phyloP scores from a whole-genome alignment of 805 yeast genomes.

The Metschnikowia drakensbergensis region DNA sequence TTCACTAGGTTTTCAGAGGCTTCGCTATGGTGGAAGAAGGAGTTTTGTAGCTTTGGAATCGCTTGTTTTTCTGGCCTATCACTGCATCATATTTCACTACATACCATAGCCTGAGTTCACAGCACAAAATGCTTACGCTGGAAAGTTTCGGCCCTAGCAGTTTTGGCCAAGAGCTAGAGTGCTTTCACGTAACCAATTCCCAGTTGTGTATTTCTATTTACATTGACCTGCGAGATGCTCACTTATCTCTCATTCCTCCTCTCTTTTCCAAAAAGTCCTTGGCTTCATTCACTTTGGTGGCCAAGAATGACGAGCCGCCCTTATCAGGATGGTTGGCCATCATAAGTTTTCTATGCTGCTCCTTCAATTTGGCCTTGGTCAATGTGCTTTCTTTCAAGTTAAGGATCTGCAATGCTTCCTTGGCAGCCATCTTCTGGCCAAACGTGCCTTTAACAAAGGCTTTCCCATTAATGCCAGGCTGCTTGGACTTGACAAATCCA shows the following conservation, averaged over 20 bases:
- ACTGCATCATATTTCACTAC: too few species aligned
- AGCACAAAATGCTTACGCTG: too few species aligned
- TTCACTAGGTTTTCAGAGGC: too few species aligned
- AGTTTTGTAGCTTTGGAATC: too few species aligned
- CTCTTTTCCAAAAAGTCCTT: slow-evolving; percentile 76
- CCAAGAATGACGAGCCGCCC: slow-evolving; percentile 87
- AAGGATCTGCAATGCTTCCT: slow-evolving; percentile 83
- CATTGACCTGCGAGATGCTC: slow-evolving; percentile 2
- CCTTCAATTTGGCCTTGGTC: slow-evolving; percentile 63
- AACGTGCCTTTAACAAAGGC: slow-evolving; percentile 84
- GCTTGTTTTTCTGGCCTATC: too few species aligned
- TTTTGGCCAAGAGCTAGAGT: background rate
- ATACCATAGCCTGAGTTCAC: too few species aligned
- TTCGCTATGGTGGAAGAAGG: too few species aligned
- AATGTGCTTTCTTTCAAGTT: slow-evolving; percentile 66
- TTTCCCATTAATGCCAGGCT: slow-evolving; percentile 63
- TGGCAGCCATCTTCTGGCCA: slow-evolving; percentile 84
- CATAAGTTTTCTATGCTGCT: slow-evolving; percentile 80
- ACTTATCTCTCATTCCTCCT: slow-evolving; percentile 46
- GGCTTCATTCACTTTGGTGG: slow-evolving; percentile 91
- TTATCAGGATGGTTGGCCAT: slow-evolving; percentile 89
- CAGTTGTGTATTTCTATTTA: slow-evolving; percentile 4
- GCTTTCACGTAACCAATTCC: background rate
- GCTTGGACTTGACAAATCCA: slow-evolving; percentile 61
- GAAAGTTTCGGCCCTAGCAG: background rate